Evolutionary conservation across 768 basidiomycete species (phyloP), one percentile per base, ranked within the genome.

Genomic region (Tubosaeta sp.): DNA sequence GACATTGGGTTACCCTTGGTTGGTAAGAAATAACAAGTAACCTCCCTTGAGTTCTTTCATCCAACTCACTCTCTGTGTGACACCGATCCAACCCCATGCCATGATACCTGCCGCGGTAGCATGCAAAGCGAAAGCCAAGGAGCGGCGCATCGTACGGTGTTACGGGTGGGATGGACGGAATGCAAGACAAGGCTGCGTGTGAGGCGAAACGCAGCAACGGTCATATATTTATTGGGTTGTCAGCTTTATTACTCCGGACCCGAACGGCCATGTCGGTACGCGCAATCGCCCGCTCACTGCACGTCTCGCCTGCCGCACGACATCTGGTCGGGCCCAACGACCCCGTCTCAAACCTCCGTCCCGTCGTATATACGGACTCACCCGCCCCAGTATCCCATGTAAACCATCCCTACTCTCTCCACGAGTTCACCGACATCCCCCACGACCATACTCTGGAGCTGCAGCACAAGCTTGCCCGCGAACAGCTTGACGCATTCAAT

Each of bases 281-380:
- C 47, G n/a, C 13, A 3, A 14, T 52, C 57, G 52, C 46, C 50
- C 65, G 62, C 48, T 55, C 52, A 31, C 29, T 58, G 2, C 68
- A 64, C 16, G 50, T 45, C 51, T 65, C 62, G 55, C 72, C 61
- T 70, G 4, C 48, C 17, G 46, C 53, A 8, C 57, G 60, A 11
- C 65, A 77, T 56, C 71, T 78, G 17, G 70, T 91, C 34, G 90
- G 85, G 2, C 87, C 88, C 19, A 85, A 87, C 29, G 80, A 93
- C 63, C 85, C 88, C 9, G 63, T 88, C 46, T 91, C 90, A 10
- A 81, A 93, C 72, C 74, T 93, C 54, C 83, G 91, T 2, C 88
- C 90, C 4, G 76, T 89, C 51, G 73, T 91, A 39, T 91, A 92
- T 71, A 83, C 85, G 60, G 80, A 84, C 60, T 72, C 72, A 10